phyloP scores from a whole-genome alignment of 805 yeast species.

The Pichia phayaonensis region DNA sequence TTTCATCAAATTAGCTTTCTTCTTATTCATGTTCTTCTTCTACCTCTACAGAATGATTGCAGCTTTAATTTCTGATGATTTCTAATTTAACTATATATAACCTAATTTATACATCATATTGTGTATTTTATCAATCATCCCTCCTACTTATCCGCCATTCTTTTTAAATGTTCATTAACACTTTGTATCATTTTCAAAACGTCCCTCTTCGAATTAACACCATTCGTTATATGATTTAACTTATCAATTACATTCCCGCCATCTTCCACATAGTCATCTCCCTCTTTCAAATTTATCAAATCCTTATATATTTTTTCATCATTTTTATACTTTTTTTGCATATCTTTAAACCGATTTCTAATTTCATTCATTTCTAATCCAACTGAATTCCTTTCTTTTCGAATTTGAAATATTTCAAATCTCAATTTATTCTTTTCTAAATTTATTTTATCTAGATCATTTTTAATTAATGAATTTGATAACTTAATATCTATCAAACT shows the following conservation, averaged over 20 bases:
- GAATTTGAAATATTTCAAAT: slow-evolving; percentile 21
- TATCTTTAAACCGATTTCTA: not conserved
- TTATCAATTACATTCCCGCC: not conserved
- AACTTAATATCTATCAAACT: slow-evolving; percentile 30
- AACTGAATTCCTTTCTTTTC: slow-evolving; percentile 17
- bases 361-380: slow-evolving; percentile 10
- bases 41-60: slow-evolving; percentile 94
- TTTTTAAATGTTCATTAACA: not conserved
- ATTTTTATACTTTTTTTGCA: slow-evolving; percentile 6
- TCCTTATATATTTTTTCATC: slow-evolving; percentile 3
- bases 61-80: slow-evolving; percentile 57
- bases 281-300: not conserved
- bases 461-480: slow-evolving; percentile 27
- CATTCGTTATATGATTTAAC: not conserved
- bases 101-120: not conserved
- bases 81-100: not conserved
- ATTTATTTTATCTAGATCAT: slow-evolving; percentile 25
- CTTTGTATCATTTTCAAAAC: not conserved
- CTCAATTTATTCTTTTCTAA: slow-evolving; percentile 26
- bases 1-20: slow-evolving; percentile 85
- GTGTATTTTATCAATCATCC: not conserved
- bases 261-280: not conserved
- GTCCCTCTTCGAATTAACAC: not conserved
- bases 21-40: slow-evolving; percentile 86
- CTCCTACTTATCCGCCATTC: not conserved